Evolutionary conservation across 225 moss, liverwort and hornwort species (phyloP).

Genomic region (Pleurozium schreberi): DNA sequence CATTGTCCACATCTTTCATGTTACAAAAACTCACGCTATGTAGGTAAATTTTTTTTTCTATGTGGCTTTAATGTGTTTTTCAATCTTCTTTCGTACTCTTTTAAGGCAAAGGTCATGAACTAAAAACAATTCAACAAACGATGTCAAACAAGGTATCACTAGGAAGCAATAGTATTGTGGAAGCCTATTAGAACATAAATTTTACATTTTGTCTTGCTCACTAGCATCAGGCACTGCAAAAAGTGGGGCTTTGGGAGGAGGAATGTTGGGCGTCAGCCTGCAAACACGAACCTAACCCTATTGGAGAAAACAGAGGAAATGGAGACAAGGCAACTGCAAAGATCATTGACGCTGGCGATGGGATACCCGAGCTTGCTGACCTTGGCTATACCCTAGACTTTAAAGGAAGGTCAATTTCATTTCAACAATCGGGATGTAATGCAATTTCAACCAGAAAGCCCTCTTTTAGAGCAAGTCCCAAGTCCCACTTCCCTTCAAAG

Average conservation of each 20-base stretch:
- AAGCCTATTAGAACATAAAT: too few species aligned
- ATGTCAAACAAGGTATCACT: too few species aligned
- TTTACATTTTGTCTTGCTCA: too few species aligned
- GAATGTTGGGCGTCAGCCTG: too few species aligned
- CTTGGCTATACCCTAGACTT: not conserved
- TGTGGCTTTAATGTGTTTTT: too few species aligned
- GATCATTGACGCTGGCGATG: not conserved
- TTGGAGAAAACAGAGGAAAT: not conserved
- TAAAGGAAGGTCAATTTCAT: not conserved
- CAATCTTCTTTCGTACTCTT: too few species aligned
- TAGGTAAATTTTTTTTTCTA: too few species aligned
- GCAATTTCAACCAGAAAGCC: not conserved
- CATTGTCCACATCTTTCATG: too few species aligned
- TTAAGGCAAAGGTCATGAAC: too few species aligned
- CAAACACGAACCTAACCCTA: not conserved
- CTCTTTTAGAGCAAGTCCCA: not conserved
- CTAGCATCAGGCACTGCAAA: not conserved
- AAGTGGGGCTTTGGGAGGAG: not conserved
- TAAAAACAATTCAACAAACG: too few species aligned
- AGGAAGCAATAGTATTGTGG: too few species aligned
- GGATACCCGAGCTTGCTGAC: not conserved
- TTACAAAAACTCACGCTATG: too few species aligned
- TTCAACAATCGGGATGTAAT: not conserved
- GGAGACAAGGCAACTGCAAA: not conserved
- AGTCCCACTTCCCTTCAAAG: not conserved